Evolutionary conservation across 1,139 yeast genomes (phyloP).

Genomic region (Blastobotrys capitulatus): DNA sequence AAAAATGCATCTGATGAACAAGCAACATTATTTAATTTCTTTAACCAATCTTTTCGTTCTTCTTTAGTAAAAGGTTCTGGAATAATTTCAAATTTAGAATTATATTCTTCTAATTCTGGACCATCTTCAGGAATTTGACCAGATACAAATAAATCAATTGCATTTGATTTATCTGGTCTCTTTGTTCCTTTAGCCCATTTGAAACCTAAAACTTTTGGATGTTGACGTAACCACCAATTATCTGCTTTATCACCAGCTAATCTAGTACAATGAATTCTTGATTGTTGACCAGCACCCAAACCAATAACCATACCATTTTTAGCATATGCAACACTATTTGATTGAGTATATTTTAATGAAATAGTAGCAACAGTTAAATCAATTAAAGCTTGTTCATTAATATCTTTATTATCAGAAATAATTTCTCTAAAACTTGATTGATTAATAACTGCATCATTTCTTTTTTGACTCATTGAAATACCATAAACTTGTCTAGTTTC

Average conservation of each 20-base stretch:
- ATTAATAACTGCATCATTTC: slow-evolving; percentile 95
- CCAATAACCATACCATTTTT: slow-evolving; percentile 99
- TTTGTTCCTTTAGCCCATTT: slow-evolving; percentile 98
- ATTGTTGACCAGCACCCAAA: slow-evolving; percentile 98
- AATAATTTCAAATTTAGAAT: slow-evolving; percentile 66
- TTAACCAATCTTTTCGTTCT: slow-evolving; percentile 86
- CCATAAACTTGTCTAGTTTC: slow-evolving; percentile 98
- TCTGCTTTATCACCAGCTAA: slow-evolving; percentile 99
- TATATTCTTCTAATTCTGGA: slow-evolving; percentile 91
- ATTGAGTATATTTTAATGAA: slow-evolving; percentile 94
- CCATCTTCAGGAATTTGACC: slow-evolving; percentile 86
- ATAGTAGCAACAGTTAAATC: slow-evolving; percentile 96
- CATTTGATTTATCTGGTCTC: slow-evolving; percentile 98
- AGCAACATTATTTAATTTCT: slow-evolving; percentile 76
- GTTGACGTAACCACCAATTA: slow-evolving; percentile 99
- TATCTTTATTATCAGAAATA: slow-evolving; percentile 76
- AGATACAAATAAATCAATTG: slow-evolving; percentile 88
- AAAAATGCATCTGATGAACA: slow-evolving; percentile 96
- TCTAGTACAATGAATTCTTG: slow-evolving; percentile 98
- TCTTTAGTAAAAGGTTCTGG: slow-evolving; percentile 78
- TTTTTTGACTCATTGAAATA: slow-evolving; percentile 88
- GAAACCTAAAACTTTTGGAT: slow-evolving; percentile 85
- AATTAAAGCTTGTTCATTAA: slow-evolving; percentile 86
- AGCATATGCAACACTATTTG: slow-evolving; percentile 97
- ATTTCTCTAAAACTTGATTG: slow-evolving; percentile 85